phyloP scores from a whole-genome alignment of 1,284 basidiomycete species.

The Clitocybe nebularis region DNA sequence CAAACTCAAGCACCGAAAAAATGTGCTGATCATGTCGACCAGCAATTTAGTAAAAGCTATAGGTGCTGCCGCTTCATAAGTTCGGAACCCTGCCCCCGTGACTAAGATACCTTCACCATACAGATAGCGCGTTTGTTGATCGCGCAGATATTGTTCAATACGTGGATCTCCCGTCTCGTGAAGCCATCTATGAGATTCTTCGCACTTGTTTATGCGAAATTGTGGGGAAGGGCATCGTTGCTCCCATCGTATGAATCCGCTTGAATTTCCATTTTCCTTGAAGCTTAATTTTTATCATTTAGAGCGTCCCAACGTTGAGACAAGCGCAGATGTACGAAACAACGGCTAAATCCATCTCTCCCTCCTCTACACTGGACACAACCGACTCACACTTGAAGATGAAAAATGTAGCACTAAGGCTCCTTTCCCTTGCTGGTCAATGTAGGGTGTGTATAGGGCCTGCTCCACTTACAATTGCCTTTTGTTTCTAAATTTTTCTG shows the following conservation, averaged over 20 bases:
- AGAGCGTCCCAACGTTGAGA: constrained; percentile 62
- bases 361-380: constrained; percentile 4
- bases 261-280: constrained; percentile 1
- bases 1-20: constrained; percentile 89
- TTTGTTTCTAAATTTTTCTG: neutral
- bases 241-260: constrained; percentile 42
- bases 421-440: constrained; percentile 65
- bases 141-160: constrained; percentile 97
- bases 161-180: constrained; percentile 83
- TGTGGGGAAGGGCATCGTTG: constrained; percentile 69
- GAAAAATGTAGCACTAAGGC: constrained; percentile 49
- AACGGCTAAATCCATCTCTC: constrained; percentile 17
- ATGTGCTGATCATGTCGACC: constrained; percentile 95
- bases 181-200: constrained; percentile 95
- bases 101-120: neutral
- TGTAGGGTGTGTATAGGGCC: constrained; percentile 59
- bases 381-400: constrained; percentile 42
- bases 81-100: neutral
- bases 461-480: neutral
- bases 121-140: constrained; percentile 94
- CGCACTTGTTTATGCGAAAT: constrained; percentile 81
- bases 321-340: constrained; percentile 59
- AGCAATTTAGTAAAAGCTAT: constrained; percentile 95
- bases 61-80: constrained; percentile 41
- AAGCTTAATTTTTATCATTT: constrained; percentile 5